Conservation (phyloP, 208 protist genomes). For the Acanthamoeba royreba region DNA sequence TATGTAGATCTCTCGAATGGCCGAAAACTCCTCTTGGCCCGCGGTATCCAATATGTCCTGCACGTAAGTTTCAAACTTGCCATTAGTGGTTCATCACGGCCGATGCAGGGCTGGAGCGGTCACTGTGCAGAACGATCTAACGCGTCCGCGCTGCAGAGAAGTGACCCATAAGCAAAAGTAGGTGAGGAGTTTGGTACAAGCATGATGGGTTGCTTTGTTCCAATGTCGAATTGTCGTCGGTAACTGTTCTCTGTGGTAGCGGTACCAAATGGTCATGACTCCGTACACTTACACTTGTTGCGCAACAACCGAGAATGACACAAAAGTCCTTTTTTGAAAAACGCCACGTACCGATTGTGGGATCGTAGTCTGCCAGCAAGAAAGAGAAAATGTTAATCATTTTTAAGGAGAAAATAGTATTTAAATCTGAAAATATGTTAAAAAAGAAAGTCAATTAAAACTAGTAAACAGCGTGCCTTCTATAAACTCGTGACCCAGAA, state of each 20-base stretch:
- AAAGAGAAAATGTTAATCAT: background rate
- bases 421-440: background rate
- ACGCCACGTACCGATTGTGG: background rate
- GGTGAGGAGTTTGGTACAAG: background rate
- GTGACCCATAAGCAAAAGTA: too few relatives aligned
- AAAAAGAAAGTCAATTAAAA: background rate
- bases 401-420: background rate
- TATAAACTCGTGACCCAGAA: background rate
- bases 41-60: slow-evolving; percentile 59
- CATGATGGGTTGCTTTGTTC: background rate
- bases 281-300: too few relatives aligned
- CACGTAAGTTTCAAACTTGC: too few relatives aligned
- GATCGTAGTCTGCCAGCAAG: background rate
- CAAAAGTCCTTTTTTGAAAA: too few relatives aligned
- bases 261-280: background rate
- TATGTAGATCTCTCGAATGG: slow-evolving; percentile 69
- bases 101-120: too few relatives aligned
- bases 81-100: too few relatives aligned
- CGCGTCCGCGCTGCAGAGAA: too few relatives aligned
- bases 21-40: slow-evolving; percentile 67
- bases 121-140: too few relatives aligned
- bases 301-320: too few relatives aligned
- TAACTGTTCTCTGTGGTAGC: background rate
- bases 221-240: background rate
- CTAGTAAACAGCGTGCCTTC: background rate